Evolutionary conservation across 1,284 basidiomycete species (phyloP), one percentile per base, ranked within the genome.

Genomic region (Pseudozyma sp.): DNA sequence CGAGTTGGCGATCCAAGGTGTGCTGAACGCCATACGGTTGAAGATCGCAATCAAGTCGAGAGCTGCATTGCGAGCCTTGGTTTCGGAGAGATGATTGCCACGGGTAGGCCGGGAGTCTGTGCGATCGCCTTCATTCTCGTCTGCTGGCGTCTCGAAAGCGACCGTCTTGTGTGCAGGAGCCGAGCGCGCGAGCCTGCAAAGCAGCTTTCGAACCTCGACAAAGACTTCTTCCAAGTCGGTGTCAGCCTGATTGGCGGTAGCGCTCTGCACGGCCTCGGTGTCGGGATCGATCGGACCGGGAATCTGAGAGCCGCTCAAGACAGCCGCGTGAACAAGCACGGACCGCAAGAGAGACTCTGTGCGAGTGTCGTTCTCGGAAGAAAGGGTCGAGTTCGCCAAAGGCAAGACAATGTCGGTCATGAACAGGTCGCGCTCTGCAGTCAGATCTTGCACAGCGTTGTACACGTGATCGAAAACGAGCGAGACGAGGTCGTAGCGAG

Each of bases 391-490:
- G 46, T 74, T 68, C 4, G 79, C 70, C 31, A 83, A 52, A 7
- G 81, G 81, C 44, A 83, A 50, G 31, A 83, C 61, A 35, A 84
- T 50, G 14, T 77, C 69, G 16, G 67, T 68, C 62, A 82, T 68
- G 52, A 84, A 67, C 10, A 66, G 57, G 39, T 77, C 58, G 31
- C 81, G 72, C 51, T 79, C 65, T n/a, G 54, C 45, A 1, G 78
- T 78, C 30, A 82, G 54, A 52, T 82, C 80, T 49, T 80, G 75
- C 7, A 84, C 80, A 4, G 72, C 69, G 33, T 76, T 68, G 63
- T 82, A 84, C 42, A 80, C 80, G 44, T 81, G 68, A 24, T 78
- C 72, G 31, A 82, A 80, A 29, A 82, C 46, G n/a, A 84, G 73
- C 24, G 64, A 54, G 7, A 74, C 74, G 4, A 81, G 68, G 19